Evolutionary conservation across 169 alveolate genomes (phyloP), one percentile per base, ranked within the genome.

Genomic region (Cryptosporidium muris): DNA sequence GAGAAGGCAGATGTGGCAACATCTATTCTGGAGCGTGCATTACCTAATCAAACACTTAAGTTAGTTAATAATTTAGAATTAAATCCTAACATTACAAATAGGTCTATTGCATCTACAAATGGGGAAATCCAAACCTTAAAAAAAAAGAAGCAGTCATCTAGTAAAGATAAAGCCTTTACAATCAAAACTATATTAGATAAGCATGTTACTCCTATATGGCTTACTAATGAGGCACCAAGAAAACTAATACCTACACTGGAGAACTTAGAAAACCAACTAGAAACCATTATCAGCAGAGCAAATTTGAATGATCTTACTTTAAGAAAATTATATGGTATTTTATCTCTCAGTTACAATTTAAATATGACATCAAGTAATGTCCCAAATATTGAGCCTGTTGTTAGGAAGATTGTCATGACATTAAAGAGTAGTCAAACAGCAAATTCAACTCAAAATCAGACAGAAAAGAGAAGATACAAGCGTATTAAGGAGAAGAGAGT

Each of bases 251-350:
- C 85, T 36, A 58, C 85, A 3, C 51, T 40, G 2, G 74, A 74
- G 7, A 12, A 14, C 47, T 58, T 74, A 6, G 67, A 56, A 34
- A 54, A 48, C n/a, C 85, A 74, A 12, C 38, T 74, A 45, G 66
- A 58, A 74, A 45, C 9, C 16, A 58, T 74, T 40, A 9, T 74
- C 34, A 74, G 38, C 12, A 53, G 51, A 34, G 54, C 64, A 6
- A 74, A 74, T 49, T 74, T 74, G 45, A 74, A 74, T 60, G 45
- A 60, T 45, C 25, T 74, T 12, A 74, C 85, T 1, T 43, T 74
- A 60, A 42, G 85, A 25, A 74, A 74, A 58, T 45, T 74, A 42
- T 74, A 74, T 45, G 85, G 65, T 2, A 9, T 74, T 14, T 68
- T 74, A 58, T 74, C 85, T 34, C 40, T 45, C 11, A 58, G 85